Percentiles rank a stretch among this genome's conserved stretches.
phyloP scores from a whole-genome alignment of 305 asterid species.

The Andrographis paniculata region DNA sequence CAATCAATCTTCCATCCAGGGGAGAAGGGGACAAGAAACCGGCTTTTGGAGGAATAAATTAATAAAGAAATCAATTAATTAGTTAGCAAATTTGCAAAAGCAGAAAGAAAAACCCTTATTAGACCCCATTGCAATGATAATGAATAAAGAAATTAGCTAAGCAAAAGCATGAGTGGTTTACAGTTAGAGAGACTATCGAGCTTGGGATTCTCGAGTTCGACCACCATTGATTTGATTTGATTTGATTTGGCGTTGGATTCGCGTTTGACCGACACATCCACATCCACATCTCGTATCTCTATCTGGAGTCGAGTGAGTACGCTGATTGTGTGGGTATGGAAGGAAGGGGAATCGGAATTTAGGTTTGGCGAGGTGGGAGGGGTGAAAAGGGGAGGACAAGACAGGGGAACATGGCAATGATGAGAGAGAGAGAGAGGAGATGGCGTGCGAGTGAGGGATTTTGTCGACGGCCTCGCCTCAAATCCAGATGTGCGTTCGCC shows the following conservation, averaged over 20 bases:
- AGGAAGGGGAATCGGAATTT: background rate
- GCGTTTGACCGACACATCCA: no score
- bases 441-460: conserved; percentile 28
- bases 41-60: conserved; percentile 14
- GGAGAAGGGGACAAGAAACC: conserved; percentile 14
- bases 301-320: no score
- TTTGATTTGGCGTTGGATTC: no score
- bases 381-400: conserved; percentile 3
- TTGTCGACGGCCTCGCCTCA: conserved; percentile 39
- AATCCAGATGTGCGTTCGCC: conserved; percentile 8
- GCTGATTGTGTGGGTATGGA: no score
- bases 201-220: no score
- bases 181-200: no score
- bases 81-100: background rate
- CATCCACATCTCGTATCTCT: no score
- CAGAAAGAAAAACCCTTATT: no score
- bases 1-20: conserved; percentile 25
- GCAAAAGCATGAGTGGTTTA: no score
- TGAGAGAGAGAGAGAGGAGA: background rate
- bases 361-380: background rate
- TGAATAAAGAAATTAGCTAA: no score
- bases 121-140: no score
- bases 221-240: no score
- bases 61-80: conserved; percentile 2
- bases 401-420: conserved; percentile 39